Conservation (phyloP, 2,329 filamentous ascomycete species). For the Aaosphaeria pasadenensis region DNA sequence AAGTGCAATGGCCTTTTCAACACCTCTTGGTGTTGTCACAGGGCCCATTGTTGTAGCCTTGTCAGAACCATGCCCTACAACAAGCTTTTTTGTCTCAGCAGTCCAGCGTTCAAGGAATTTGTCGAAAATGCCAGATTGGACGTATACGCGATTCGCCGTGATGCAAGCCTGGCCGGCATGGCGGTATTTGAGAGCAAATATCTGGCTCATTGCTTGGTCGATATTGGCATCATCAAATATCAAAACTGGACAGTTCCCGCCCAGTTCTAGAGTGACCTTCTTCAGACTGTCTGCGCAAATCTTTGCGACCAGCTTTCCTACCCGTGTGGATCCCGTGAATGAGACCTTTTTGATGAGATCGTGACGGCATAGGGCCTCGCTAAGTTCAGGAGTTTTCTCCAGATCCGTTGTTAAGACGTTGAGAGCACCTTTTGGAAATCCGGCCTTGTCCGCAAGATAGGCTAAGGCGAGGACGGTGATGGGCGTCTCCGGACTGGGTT, state of each 20-base stretch:
- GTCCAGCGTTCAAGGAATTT: constrained; percentile 55
- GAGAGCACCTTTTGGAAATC: constrained; percentile 57
- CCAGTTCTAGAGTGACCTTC: constrained; percentile 63
- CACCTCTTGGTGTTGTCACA: constrained; percentile 54
- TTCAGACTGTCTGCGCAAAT: constrained; percentile 60
- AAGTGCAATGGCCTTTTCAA: constrained; percentile 58
- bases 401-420: constrained; percentile 60
- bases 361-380: constrained; percentile 56
- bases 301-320: constrained; percentile 61
- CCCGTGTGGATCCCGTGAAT: constrained; percentile 57
- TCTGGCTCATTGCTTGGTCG: constrained; percentile 50
- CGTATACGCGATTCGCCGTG: constrained; percentile 63
- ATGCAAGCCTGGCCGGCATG: constrained; percentile 65
- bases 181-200: constrained; percentile 52
- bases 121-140: constrained; percentile 62
- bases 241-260: constrained; percentile 63
- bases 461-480: constrained; percentile 38
- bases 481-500: constrained; percentile 41
- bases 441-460: constrained; percentile 38
- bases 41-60: constrained; percentile 60
- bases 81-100: constrained; percentile 52
- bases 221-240: constrained; percentile 64
- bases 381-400: constrained; percentile 53
- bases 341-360: constrained; percentile 60
- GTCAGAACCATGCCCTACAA: constrained; percentile 60